Evolutionary conservation across 1,139 yeast genomes (phyloP).

Genomic region (Debaryomyces nepalensis): DNA sequence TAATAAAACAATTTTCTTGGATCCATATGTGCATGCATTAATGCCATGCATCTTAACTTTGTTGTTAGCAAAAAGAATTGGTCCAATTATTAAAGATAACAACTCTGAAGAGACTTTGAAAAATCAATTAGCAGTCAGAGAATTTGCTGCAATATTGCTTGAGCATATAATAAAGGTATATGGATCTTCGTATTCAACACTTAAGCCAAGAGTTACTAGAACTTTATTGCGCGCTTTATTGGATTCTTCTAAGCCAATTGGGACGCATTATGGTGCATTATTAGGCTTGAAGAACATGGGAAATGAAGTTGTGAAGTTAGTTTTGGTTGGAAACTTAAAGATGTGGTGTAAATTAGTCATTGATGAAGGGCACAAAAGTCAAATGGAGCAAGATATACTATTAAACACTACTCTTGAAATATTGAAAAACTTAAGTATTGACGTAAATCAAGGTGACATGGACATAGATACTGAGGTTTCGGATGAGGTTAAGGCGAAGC

Average conservation of each 20-base stretch:
- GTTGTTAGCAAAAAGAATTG: conserved; percentile 87
- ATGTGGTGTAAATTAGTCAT: conserved; percentile 73
- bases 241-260: conserved; percentile 75
- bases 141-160: conserved; percentile 83
- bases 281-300: conserved; percentile 86
- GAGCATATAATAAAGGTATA: conserved; percentile 77
- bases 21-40: conserved; percentile 94
- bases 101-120: conserved; percentile 37
- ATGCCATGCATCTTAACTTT: conserved; percentile 95
- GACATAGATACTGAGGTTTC: conserved; percentile 29
- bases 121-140: conserved; percentile 70
- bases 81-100: conserved; percentile 52
- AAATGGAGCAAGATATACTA: conserved; percentile 51
- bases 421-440: conserved; percentile 49
- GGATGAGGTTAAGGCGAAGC: conserved; percentile 47
- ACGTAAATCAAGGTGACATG: conserved; percentile 28
- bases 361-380: conserved; percentile 40
- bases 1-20: conserved; percentile 85
- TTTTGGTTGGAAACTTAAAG: conserved; percentile 80
- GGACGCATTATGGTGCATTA: conserved; percentile 92
- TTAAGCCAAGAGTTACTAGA: conserved; percentile 92
- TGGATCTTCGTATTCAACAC: conserved; percentile 85
- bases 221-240: conserved; percentile 89
- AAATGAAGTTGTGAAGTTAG: conserved; percentile 82
- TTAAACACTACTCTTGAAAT: conserved; percentile 59